Base-by-base conservation (phyloP, 2,329 filamentous ascomycete genomes). In the Alternaria sp. region DNA sequence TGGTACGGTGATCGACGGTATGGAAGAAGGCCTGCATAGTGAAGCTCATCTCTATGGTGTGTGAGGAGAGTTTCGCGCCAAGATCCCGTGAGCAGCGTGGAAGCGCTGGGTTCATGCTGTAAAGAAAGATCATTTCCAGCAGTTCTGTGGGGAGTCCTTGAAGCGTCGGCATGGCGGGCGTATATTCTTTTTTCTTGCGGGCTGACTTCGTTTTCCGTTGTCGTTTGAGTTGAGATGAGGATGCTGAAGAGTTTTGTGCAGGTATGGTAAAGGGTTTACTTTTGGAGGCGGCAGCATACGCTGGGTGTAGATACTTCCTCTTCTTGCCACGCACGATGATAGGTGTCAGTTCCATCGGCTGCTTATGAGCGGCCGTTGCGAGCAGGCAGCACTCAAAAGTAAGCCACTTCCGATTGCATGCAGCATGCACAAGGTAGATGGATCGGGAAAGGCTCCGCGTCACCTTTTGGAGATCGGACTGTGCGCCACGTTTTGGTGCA, bases 51-150 rank as follows among this genome's bases (percentile, higher is more conserved):
- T 59, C 71, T 5, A 77, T 64, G 10, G 73, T 53, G 14, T 57
- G 64, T 9, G 77, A 75, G 6, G 76, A 78, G 6, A 80, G 70
- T 54, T 70, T 77, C n/a, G 64, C 73, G 51, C 75, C 78, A 5
- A 80, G 59, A 8, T 66, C 61, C 5, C 71, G 73, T 8, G 75
- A 79, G 18, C 71, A 68, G 8, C 71, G 72, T 25, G 78, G 77
- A 15, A 80, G 74, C 1, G 73, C 64, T 6, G 73, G 72, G 61
- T 79, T 80, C 76, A 78, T 78, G 61, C 74, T 77, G 56, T 77
- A 60, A 8, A 80, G 68, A 45, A 80, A 80, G 9, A 80, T 71
- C 6, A 77, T 73, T 62, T 79, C 76, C 15, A 80, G 69, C 8
- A 80, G 61, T 61, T 80, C 78, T 44, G 72, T 70, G 3, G 78